Base-by-base conservation (phyloP, 2,329 filamentous ascomycete species). In the Penicillium hesseltinei region DNA sequence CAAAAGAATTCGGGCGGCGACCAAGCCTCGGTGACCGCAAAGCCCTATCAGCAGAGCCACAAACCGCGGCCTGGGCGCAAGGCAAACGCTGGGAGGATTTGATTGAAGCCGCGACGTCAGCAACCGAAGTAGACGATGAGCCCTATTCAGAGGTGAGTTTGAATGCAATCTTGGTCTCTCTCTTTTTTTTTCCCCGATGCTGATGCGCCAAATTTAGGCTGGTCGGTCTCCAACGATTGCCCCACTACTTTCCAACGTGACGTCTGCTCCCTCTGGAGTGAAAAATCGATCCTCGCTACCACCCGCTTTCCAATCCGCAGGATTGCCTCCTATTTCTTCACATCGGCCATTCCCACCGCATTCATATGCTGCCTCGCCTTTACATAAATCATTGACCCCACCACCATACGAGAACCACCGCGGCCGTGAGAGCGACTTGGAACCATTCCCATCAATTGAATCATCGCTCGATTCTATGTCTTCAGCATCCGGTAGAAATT, bases 51-150 rank as follows among this genome's bases (percentile, higher is more conserved):
- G 90, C 90, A 42, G 93, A 97, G 75, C 92, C 92, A 25, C 84
- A 88, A 56, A 86, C 85, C 21, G 88, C 89, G 58, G 89, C 83
- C 19, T 84, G 82, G 67, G 79, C 83, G 48, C 86, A 90, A 76
- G 92, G 91, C 63, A 96, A 94, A 78, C 84, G 93, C 68, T 97
- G 93, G 94, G 91, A 96, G 75, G 93, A 97, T 74, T 82, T 97
- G 59, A 95, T 97, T 63, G 92, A 97, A 75, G 93, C 93, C 51
- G 93, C 90, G 54, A 92, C 93, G 33, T 96, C 91, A 60, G 92
- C 92, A 29, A 95, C 91, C 3, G 92, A 96, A 77, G 93, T 88
- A 68, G 84, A 94, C 70, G 91, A 96, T 73, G 92, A 94, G 63
- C 77, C 81, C 71, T 90, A 92, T 64, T 79, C 84, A 71, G 92